phyloP scores from a whole-genome alignment of 1,284 basidiomycete genomes.

The Ustilago sp. region DNA sequence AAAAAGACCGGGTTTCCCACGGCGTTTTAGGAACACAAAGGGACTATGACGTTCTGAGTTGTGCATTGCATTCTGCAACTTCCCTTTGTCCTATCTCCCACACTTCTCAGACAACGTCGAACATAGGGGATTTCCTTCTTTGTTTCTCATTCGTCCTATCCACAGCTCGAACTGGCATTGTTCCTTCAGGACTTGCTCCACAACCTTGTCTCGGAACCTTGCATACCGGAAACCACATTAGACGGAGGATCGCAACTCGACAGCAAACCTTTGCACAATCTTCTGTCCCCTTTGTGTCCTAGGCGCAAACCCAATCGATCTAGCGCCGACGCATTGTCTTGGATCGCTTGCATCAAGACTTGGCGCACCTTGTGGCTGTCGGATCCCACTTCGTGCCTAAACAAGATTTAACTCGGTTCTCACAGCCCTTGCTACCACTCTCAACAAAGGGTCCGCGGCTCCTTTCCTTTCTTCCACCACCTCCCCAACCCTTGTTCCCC shows the following conservation, averaged over 20 bases:
- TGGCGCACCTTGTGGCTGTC: neutral
- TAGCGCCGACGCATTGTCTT: neutral
- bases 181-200: neutral
- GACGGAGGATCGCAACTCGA: neutral
- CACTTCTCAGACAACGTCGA: neutral
- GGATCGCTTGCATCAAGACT: neutral
- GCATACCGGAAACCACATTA: neutral
- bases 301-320: neutral
- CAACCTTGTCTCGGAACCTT: neutral
- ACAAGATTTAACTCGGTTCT: slow-evolving; percentile 3
- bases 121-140: slow-evolving; percentile 4
- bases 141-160: neutral
- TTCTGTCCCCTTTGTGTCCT: neutral
- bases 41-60: neutral
- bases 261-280: no score
- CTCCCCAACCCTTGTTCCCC: neutral
- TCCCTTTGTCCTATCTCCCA: slow-evolving; percentile 1
- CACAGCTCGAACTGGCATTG: neutral
- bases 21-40: neutral
- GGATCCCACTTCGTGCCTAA: neutral
- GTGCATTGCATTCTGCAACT: neutral
- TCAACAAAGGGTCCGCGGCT: slow-evolving; percentile 2
- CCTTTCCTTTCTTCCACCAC: slow-evolving; percentile 14
- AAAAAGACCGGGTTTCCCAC: neutral
- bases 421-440: neutral